Percentiles rank a stretch among this genome's conserved stretches.
These are phyloP conservation scores for Fusarium sp. DNA, from an alignment of 2,329 filamentous ascomycete genomes.

Conservation along the genomic window DNA sequence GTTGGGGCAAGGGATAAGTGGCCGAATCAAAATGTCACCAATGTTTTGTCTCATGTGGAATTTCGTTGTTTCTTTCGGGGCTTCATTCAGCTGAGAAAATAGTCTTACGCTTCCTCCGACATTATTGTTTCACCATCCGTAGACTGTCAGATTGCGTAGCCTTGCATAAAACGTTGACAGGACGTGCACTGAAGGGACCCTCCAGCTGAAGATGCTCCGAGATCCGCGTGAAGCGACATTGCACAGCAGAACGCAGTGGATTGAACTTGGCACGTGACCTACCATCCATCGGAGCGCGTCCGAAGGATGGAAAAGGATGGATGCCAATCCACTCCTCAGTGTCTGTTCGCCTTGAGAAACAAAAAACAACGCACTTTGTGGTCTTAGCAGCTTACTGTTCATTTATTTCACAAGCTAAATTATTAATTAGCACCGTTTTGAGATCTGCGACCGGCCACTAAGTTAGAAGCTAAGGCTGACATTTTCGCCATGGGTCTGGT, in stretches of 20 bases:
- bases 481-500: constrained; percentile 5
- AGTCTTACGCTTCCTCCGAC: neutral
- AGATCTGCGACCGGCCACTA: neutral
- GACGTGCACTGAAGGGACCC: neutral
- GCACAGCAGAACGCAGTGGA: neutral
- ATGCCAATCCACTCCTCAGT: neutral
- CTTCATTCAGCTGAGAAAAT: neutral
- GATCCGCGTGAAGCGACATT: neutral
- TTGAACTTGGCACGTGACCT: neutral
- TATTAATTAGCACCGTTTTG: constrained; percentile 3
- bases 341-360: neutral
- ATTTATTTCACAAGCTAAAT: neutral
- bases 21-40: neutral
- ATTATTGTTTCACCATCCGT: neutral
- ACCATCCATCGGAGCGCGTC: neutral
- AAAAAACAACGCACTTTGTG: neutral
- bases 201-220: neutral
- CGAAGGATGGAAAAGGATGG: neutral
- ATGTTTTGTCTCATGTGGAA: neutral
- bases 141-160: neutral
- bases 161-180: neutral
- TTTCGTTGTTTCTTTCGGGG: neutral
- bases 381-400: neutral
- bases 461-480: constrained; percentile 14
- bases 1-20: neutral